Evolutionary conservation across 73 alveolate species (phyloP).

Genomic region (Paramecium pentaurelia): DNA sequence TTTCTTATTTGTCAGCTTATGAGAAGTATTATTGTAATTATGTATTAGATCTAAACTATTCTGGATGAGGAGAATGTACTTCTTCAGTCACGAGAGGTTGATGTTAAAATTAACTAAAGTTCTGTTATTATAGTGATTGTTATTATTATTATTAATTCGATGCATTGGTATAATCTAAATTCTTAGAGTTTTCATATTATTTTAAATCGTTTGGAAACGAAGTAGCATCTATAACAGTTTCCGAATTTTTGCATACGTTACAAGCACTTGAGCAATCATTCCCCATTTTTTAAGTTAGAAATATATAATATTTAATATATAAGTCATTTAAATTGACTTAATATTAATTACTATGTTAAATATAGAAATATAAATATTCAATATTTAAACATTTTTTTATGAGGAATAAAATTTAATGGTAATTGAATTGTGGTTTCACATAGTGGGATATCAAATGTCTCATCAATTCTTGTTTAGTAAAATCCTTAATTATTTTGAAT

Average conservation of each 20-base stretch:
- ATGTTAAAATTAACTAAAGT: not conserved
- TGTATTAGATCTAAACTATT: not conserved
- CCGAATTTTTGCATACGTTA: slow-evolving; percentile 37
- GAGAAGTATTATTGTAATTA: slow-evolving; percentile 19
- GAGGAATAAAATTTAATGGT: not conserved
- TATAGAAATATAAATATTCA: not conserved
- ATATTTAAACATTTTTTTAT: not conserved
- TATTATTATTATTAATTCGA: not conserved
- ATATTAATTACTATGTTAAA: not conserved
- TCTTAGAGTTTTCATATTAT: not conserved
- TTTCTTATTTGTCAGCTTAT: slow-evolving; percentile 21
- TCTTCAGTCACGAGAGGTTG: slow-evolving; percentile 35
- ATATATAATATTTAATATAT: not conserved
- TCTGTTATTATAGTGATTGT: not conserved
- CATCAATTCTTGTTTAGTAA: not conserved
- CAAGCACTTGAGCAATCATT: slow-evolving; percentile 34
- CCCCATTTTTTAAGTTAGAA: slow-evolving; percentile 44
- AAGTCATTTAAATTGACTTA: not conserved
- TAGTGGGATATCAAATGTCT: not conserved
- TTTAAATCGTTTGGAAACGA: not conserved
- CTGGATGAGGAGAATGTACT: slow-evolving; percentile 34
- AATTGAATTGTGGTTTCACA: not conserved
- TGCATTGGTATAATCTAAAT: not conserved
- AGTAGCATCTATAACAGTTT: slow-evolving; percentile 9
- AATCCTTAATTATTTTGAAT: not conserved